Conservation (phyloP, 257 asterid species). For the Fraxinus anomala region DNA sequence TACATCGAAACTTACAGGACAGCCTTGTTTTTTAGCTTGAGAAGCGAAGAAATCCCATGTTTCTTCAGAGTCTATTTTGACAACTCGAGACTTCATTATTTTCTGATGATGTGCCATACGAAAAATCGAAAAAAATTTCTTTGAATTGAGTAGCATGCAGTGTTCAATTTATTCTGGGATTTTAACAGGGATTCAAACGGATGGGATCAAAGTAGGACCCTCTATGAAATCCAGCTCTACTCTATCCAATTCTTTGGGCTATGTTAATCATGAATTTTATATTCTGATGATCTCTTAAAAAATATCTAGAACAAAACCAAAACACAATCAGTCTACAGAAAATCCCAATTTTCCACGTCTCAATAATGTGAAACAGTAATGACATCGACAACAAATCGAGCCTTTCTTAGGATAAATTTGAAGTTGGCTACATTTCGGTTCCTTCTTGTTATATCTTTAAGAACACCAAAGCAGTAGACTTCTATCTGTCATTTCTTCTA, state of each 20-base stretch:
- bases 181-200: constrained; percentile 3
- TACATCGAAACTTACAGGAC: constrained; percentile 36
- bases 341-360: background rate
- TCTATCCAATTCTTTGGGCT: constrained; percentile 10
- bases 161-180: background rate
- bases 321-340: background rate
- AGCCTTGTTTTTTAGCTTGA: constrained; percentile 39
- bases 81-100: constrained; percentile 30
- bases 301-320: background rate
- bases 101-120: constrained; percentile 35
- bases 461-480: no score
- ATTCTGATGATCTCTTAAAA: background rate
- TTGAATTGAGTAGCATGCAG: background rate
- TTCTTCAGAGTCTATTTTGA: constrained; percentile 37
- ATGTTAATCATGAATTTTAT: background rate
- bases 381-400: background rate
- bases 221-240: constrained; percentile 10
- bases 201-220: constrained; percentile 37
- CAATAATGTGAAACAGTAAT: background rate
- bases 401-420: no score
- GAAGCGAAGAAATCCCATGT: constrained; percentile 49
- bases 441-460: no score
- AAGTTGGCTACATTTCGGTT: no score
- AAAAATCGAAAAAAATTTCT: background rate
- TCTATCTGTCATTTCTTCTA: no score